Evolutionary conservation across 495 filamentous ascomycete genomes (phyloP), one percentile per base, ranked within the genome.

Genomic region (Trichocladium antarcticum): DNA sequence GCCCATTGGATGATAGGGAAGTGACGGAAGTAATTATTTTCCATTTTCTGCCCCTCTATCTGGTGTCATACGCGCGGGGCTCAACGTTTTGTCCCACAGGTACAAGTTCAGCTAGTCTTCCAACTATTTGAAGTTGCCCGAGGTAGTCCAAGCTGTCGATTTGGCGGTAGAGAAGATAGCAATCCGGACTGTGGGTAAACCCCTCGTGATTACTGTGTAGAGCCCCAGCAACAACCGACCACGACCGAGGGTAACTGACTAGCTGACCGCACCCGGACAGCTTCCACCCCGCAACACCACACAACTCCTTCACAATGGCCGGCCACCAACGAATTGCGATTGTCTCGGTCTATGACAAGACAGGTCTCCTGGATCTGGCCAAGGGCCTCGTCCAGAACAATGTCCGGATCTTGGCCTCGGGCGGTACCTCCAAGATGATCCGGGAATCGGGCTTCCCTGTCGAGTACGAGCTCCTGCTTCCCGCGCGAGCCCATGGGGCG

Each of bases 291-390:
- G 35, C 46, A 36, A 36, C 31, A 48, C 40, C 32, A 56, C 15
- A 27, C n/a, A 48, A 19, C 27, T 50, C 27, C 27, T 49, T 56
- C 61, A 58, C 55, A 32, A 72, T 71, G 67, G 59, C 57, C 46
- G 56, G 51, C 37, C 49, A 56, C 21, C 69, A 68, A 57, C 62
- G 64, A 50, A 74, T 71, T 83, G 92, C 92, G 36, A 97, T 98
- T 60, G 77, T 98, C 60, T 95, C 89, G 56, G 93, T 97, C 74
- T 97, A 89, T 63, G 85, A 98, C 74, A 98, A 98, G 83, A 95
- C 89, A 46, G 92, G 92, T 43, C 77, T 98, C 49, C 72, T 98
- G 37, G 92, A 98, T 69, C 77, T 98, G 45, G 92, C 92, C 53
- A 97, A 96, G 67, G 92, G 92, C 55, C 78, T 98, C 32, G 79